phyloP scores from a whole-genome alignment of 2,329 filamentous ascomycete species.

The Botrytis aclada region DNA sequence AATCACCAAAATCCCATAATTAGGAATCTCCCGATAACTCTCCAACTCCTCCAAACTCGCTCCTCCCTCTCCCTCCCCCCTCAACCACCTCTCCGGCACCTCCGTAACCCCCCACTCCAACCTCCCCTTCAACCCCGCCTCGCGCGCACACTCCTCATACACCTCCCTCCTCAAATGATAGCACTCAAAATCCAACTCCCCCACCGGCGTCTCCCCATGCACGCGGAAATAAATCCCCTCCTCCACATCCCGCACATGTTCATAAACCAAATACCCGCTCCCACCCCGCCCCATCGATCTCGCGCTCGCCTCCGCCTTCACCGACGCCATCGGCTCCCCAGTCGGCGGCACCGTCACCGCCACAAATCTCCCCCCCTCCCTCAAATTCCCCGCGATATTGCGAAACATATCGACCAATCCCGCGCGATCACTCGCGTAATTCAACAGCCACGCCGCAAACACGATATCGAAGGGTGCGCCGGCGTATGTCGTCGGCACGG shows the following conservation, averaged over 20 bases:
- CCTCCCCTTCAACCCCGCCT: slow-evolving; percentile 33
- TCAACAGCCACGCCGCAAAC: slow-evolving; percentile 41
- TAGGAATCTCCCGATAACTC: slow-evolving; percentile 30
- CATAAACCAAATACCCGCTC: slow-evolving; percentile 25
- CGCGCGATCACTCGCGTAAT: slow-evolving; percentile 37
- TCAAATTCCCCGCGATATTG: slow-evolving; percentile 40
- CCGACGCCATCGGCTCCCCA: slow-evolving; percentile 28
- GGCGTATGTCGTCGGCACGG: slow-evolving; percentile 29
- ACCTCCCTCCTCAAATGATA: slow-evolving; percentile 36
- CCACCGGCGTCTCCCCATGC: slow-evolving; percentile 25
- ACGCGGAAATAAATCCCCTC: slow-evolving; percentile 28
- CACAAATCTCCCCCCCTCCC: slow-evolving; percentile 38
- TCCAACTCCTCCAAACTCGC: slow-evolving; percentile 32
- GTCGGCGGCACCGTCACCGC: slow-evolving; percentile 33
- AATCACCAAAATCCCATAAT: slow-evolving; percentile 32
- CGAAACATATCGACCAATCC: slow-evolving; percentile 39
- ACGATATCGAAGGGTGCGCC: slow-evolving; percentile 40
- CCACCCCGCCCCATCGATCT: slow-evolving; percentile 24
- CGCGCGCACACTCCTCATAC: slow-evolving; percentile 35
- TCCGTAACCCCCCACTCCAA: slow-evolving; percentile 32
- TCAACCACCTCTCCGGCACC: slow-evolving; percentile 30
- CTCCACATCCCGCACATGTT: slow-evolving; percentile 25
- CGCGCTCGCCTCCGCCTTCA: slow-evolving; percentile 25
- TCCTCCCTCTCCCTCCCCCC: slow-evolving; percentile 27
- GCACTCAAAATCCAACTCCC: slow-evolving; percentile 31